Conservation (phyloP, 1,139 yeast species). For the Diutina sp. region DNA sequence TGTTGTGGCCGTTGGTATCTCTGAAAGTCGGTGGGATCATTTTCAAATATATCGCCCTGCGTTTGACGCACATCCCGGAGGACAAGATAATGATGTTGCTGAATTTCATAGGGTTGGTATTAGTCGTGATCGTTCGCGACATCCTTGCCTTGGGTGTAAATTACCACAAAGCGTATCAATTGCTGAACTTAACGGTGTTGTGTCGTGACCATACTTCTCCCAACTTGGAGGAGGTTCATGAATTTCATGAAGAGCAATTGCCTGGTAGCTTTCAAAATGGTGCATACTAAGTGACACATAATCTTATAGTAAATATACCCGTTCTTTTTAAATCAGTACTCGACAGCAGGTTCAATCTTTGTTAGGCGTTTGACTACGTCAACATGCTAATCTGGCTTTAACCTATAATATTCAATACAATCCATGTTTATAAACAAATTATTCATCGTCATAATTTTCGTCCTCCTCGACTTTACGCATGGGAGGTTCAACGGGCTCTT, state of each 20-base stretch:
- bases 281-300: too few species aligned
- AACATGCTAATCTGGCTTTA: neutral
- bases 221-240: neutral
- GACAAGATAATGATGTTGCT: constrained; percentile 29
- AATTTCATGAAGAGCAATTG: neutral
- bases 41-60: constrained; percentile 5
- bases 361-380: too few species aligned
- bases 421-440: constrained; percentile 4
- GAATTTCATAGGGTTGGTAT: constrained; percentile 29
- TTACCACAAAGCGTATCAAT: constrained; percentile 17
- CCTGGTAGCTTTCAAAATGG: neutral
- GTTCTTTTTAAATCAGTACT: too few species aligned
- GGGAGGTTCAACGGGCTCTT: constrained; percentile 43
- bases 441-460: constrained; percentile 71
- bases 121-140: constrained; percentile 27
- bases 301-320: too few species aligned
- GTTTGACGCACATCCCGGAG: constrained; percentile 15
- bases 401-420: neutral
- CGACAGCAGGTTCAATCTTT: too few species aligned
- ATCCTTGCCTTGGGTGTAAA: constrained; percentile 18
- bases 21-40: constrained; percentile 20
- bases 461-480: constrained; percentile 73
- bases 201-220: neutral
- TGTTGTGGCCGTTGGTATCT: constrained; percentile 28
- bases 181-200: constrained; percentile 4